Conservation (phyloP, 345 rosid species). For the Linum trigynum region DNA sequence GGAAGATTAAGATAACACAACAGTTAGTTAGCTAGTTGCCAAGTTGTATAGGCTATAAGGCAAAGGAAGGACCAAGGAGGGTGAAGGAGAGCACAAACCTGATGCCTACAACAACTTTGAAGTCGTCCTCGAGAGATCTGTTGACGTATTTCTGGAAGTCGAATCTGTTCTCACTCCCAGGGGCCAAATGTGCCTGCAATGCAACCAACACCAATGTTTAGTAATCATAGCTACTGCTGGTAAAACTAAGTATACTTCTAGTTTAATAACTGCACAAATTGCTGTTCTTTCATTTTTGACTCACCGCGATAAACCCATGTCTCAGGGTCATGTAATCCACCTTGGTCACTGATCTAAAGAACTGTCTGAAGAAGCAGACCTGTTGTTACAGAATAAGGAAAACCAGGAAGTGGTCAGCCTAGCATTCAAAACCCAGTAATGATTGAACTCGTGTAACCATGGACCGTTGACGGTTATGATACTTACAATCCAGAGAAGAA, state of each 20-base stretch:
- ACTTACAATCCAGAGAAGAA: constrained; percentile 31
- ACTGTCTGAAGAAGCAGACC: constrained; percentile 26
- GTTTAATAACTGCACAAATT: background rate
- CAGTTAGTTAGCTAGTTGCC: background rate
- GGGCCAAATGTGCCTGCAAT: constrained; percentile 43
- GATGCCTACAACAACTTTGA: constrained; percentile 47
- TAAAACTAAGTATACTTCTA: background rate
- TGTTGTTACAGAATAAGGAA: constrained; percentile 3
- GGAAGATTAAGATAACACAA: background rate
- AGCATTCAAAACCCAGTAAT: background rate
- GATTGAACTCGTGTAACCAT: no score
- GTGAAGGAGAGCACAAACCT: constrained; percentile 20
- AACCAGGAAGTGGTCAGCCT: background rate
- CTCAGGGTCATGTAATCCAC: constrained; percentile 23
- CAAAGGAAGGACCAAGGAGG: background rate
- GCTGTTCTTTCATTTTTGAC: background rate
- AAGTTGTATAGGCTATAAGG: background rate
- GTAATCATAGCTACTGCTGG: background rate
- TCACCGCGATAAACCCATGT: constrained; percentile 26
- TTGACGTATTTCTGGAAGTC: constrained; percentile 42
- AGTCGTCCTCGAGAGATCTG: constrained; percentile 48
- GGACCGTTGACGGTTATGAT: no score
- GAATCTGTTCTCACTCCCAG: constrained; percentile 30
- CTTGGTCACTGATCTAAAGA: constrained; percentile 26
- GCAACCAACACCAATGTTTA: background rate